Evolutionary conservation across 495 filamentous ascomycete species (phyloP), one percentile per base, ranked within the genome.

Genomic region (Penicillium cataractarum): DNA sequence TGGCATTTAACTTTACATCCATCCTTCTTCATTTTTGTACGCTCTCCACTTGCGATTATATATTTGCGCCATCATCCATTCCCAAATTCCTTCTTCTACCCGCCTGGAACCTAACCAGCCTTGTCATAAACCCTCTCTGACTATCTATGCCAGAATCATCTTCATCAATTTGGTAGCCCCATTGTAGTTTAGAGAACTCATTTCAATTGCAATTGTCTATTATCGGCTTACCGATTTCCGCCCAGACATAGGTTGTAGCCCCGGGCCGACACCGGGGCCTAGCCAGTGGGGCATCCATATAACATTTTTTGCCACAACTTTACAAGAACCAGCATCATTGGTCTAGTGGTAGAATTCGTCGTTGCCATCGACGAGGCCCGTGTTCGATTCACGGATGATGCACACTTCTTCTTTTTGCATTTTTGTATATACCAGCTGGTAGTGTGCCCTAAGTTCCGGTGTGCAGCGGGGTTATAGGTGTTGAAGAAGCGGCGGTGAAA

Each of bases 321-420:
- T 17, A 24, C 54, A 64, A 52, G 21, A 60, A 72, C 57, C 64
- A 76, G 80, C 80, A 80, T 81, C 77, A 80, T 79, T 83, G 80
- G 80, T 83, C 79, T 83, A 83, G 80, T 83, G 80, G 80, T 83
- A 83, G 78, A 83, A 83, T 83, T 82, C 80, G 72, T 83, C 80
- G 80, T 82, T 83, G 80, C 80, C 80, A 83, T 83, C 80, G 80
- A 83, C 72, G 80, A 82, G 80, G 78, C 80, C 79, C 80, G 80
- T 78, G 80, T 83, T 83, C 80, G 80, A 83, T 82, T 83, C 80
- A 78, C 80, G 79, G 79, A 79, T 80, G 77, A 81, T 80, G 80
- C 80, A 82, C 33, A 66, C 40, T 9, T 53, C 24, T 52, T 56
- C 46, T n/a, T 62, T 65, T 69, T 67, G 6, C 6, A 9, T 52